These are phyloP conservation scores for Xanthoconium stramineum DNA, from an alignment of 768 basidiomycete genomes.

Conservation along the genomic window DNA sequence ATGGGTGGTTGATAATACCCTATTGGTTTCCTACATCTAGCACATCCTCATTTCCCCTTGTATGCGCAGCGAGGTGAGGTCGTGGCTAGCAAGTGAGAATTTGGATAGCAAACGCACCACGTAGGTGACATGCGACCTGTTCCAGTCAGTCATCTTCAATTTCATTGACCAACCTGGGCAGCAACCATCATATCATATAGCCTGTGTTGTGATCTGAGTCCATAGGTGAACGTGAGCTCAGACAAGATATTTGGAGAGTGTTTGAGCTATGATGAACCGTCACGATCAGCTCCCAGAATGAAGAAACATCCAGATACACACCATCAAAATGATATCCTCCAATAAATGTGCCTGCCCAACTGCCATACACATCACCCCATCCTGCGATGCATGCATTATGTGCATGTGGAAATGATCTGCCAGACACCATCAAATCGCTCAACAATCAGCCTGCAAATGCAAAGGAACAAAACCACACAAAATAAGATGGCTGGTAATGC, in stretches of 20 bases:
- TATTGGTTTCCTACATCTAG: no score
- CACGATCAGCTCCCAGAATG: not conserved
- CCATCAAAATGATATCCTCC: constrained; percentile 87
- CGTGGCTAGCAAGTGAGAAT: no score
- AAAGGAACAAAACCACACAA: constrained; percentile 41
- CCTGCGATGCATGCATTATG: constrained; percentile 72
- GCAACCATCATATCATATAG: constrained; percentile 48
- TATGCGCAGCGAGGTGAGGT: no score
- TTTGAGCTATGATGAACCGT: not conserved
- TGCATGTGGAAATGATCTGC: constrained; percentile 94
- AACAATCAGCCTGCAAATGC: not conserved
- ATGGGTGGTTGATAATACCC: no score
- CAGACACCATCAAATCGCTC: not conserved
- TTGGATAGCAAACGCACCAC: no score
- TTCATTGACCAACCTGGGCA: no score
- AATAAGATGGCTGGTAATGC: constrained; percentile 96
- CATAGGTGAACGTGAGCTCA: constrained; percentile 76
- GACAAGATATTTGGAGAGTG: constrained; percentile 49
- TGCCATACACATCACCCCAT: constrained; percentile 60
- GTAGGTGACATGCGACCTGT: no score
- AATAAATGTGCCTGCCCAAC: constrained; percentile 92
- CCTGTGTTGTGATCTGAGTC: constrained; percentile 78
- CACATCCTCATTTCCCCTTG: no score
- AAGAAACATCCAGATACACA: constrained; percentile 30
- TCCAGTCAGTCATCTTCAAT: no score